A percentile compares a stretch with the other conserved stretches of the same genome.
phyloP scores from a whole-genome alignment of 2,329 filamentous ascomycete genomes.

The Botrytis squamosa region DNA sequence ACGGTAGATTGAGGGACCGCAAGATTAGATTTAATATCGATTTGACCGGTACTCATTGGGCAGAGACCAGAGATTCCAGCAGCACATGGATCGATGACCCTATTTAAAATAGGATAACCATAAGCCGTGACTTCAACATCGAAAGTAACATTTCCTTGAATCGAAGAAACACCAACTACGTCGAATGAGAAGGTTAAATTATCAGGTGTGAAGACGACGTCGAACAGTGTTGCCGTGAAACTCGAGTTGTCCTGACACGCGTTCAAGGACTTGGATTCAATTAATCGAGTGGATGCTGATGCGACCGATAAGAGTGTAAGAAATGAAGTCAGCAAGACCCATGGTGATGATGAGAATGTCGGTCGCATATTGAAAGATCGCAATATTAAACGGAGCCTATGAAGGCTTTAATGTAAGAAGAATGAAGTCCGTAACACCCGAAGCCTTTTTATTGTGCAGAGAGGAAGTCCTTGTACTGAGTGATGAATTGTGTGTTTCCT shows the following conservation, averaged over 20 bases:
- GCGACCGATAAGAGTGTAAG: constrained; percentile 33
- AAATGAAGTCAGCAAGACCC: constrained; percentile 34
- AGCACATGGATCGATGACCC: constrained; percentile 73
- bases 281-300: constrained; percentile 34
- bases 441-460: background rate
- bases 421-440: constrained; percentile 10
- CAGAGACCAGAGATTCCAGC: constrained; percentile 71
- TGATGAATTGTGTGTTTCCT: constrained; percentile 1
- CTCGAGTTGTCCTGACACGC: constrained; percentile 80
- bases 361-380: constrained; percentile 32
- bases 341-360: constrained; percentile 34
- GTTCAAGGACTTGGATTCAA: constrained; percentile 81
- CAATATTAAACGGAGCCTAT: constrained; percentile 30
- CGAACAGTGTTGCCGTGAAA: constrained; percentile 86
- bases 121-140: constrained; percentile 78
- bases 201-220: constrained; percentile 73
- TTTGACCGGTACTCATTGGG: constrained; percentile 83
- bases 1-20: constrained; percentile 57
- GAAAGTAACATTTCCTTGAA: constrained; percentile 78
- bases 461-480: constrained; percentile 4
- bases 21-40: constrained; percentile 73
- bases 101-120: constrained; percentile 69
- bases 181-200: constrained; percentile 73
- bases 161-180: constrained; percentile 78
- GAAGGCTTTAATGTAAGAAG: constrained; percentile 19